These are phyloP conservation scores for Sporothrix sp. DNA, from an alignment of 2,329 filamentous ascomycete species.

Conservation along the genomic window DNA sequence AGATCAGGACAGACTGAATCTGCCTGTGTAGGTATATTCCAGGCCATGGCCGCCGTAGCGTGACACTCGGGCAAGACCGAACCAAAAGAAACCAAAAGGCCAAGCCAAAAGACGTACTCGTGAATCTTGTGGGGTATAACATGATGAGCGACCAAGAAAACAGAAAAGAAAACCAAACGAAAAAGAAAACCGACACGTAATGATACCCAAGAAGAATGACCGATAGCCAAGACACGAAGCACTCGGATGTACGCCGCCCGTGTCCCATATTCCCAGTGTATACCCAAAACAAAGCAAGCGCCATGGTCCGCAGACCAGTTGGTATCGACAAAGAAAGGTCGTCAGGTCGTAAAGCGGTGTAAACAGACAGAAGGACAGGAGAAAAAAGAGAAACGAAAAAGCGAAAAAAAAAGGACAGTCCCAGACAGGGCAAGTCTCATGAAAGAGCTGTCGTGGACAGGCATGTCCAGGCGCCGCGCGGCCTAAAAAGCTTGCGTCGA, in stretches of 20 bases:
- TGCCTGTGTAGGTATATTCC: too few relatives aligned
- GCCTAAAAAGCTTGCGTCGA: slow-evolving; percentile 17
- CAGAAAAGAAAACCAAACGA: background rate
- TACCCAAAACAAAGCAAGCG: too few relatives aligned
- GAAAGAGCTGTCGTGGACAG: too few relatives aligned
- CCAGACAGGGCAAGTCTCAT: background rate
- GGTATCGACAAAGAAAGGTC: too few relatives aligned
- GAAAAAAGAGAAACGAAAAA: background rate
- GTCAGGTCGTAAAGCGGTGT: too few relatives aligned
- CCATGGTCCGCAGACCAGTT: too few relatives aligned
- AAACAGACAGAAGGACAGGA: too few relatives aligned
- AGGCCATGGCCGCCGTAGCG: slow-evolving; percentile 9
- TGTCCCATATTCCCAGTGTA: too few relatives aligned
- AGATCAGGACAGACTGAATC: too few relatives aligned
- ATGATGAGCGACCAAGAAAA: background rate
- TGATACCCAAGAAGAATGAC: slow-evolving; percentile 2
- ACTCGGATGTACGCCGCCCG: too few relatives aligned
- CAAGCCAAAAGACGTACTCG: background rate
- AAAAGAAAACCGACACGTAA: background rate
- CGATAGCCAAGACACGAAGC: slow-evolving; percentile 2
- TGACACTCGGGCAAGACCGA: background rate
- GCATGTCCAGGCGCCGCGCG: background rate
- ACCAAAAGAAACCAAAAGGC: background rate
- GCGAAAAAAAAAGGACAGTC: background rate
- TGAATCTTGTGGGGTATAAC: background rate